Evolutionary conservation across 2,329 filamentous ascomycete genomes (phyloP).

Genomic region (Fusarium udum): DNA sequence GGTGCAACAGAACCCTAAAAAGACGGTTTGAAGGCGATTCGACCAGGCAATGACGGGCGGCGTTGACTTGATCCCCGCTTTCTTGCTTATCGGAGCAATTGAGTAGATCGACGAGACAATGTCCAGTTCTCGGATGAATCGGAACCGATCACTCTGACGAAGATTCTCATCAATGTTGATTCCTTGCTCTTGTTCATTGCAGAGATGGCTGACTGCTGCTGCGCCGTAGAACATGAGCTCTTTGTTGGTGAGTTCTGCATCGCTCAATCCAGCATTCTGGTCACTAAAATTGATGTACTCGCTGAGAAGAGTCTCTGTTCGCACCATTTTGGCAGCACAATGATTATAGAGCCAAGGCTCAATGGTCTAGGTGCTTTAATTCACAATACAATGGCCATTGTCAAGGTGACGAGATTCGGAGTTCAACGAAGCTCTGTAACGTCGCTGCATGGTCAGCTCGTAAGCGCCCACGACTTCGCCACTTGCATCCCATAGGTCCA

Average conservation of each 20-base stretch:
- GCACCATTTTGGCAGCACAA: neutral
- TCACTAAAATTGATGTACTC: conserved; percentile 6
- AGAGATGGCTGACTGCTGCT: conserved; percentile 1
- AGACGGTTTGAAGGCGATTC: neutral
- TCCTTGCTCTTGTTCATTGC: neutral
- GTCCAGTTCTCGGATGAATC: neutral
- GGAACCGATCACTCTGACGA: neutral
- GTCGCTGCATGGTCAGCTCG: neutral
- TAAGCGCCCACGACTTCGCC: neutral
- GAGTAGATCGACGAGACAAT: neutral
- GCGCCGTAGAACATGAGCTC: conserved; percentile 5
- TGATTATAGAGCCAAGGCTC: rapidly evolving
- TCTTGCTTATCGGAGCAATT: neutral
- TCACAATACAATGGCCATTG: neutral
- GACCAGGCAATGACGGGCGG: conserved; percentile 2
- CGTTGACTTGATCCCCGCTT: neutral
- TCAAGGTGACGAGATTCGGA: neutral
- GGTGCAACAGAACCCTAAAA: neutral
- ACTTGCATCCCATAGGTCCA: neutral
- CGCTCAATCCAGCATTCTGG: neutral
- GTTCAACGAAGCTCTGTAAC: neutral
- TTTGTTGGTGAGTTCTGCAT: neutral
- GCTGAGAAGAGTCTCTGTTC: neutral
- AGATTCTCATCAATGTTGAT: neutral
- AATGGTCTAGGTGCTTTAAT: rapidly evolving